phyloP scores from a whole-genome alignment of 2,329 filamentous ascomycete genomes.

The Chrysoporthe austroafricana region DNA sequence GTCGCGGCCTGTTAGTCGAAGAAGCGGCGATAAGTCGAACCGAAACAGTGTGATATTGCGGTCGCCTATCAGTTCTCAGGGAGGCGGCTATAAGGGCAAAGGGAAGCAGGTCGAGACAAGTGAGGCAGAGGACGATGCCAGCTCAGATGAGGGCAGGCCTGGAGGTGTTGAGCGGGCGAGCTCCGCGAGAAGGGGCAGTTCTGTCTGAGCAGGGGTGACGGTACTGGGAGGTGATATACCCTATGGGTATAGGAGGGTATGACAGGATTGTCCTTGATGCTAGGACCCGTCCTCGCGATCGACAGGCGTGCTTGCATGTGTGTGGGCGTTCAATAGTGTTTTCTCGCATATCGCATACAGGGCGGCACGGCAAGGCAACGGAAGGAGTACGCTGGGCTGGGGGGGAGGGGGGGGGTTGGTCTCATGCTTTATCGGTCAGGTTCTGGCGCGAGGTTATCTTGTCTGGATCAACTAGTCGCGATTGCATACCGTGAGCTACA shows the following conservation, averaged over 20 bases:
- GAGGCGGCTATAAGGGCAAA: slow-evolving; percentile 46
- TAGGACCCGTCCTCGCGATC: not conserved
- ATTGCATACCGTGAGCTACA: not conserved
- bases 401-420: not conserved
- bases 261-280: not conserved
- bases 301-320: slow-evolving; percentile 20
- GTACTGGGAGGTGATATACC: slow-evolving; percentile 3
- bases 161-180: slow-evolving; percentile 24
- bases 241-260: not conserved
- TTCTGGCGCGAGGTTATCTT: not conserved
- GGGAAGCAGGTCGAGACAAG: slow-evolving; percentile 54
- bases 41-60: slow-evolving; percentile 36
- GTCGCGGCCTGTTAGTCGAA: slow-evolving; percentile 42
- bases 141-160: slow-evolving; percentile 25
- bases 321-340: slow-evolving; percentile 14
- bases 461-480: not conserved
- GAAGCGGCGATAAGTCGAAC: slow-evolving; percentile 42
- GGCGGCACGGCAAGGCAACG: slow-evolving; percentile 15
- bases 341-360: slow-evolving; percentile 11
- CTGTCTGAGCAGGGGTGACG: slow-evolving; percentile 39
- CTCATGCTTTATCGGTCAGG: not conserved
- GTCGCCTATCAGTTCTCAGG: slow-evolving; percentile 36
- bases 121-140: slow-evolving; percentile 46
- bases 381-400: not conserved
- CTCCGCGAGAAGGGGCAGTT: slow-evolving; percentile 45